Base-by-base conservation (phyloP, 331 rosid species). In the Dryas integrifolia region DNA sequence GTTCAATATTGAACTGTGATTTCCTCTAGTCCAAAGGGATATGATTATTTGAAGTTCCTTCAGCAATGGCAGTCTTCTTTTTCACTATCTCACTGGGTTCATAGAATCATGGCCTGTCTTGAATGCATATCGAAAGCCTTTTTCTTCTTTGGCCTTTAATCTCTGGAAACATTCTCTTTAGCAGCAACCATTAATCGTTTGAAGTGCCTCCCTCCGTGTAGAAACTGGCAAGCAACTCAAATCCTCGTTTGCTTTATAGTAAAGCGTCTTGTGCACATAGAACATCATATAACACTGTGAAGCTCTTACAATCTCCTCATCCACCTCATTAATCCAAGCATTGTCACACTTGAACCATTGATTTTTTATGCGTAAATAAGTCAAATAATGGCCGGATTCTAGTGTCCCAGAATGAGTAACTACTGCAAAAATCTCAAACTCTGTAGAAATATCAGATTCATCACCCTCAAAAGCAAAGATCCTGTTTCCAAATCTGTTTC, bases 331-430 rank as follows among this genome's bases (percentile, higher is more conserved):
- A 70, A 93, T 82, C 97, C 96, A 93, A 77, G 98, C 96, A 77
- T 91, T 92, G 24, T 91, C 98, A 14, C 98, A 93, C 72, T 78
- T 88, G 80, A 87, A 93, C 98, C 98, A 93, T 46, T 72, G 98
- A 43, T 81, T 80, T 52, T 79, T 78, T 67, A 93, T 73, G 21
- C 95, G 86, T 69, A 92, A 69, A 66, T 88, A 92, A 4, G 92
- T 84, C 78, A 90, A 82, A 69, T 92, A 92, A 65, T 92, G 98
- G 67, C 98, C 97, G 3, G 98, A 85, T 67, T 92, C 98, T 0
- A 92, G 89, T 0, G 96, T 86, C 67, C 98, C 97, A 0, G 97
- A 83, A 81, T 92, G 98, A 13, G 96, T 86, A 71, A 92, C 88
- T 76, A 90, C 92, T 0, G 98, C 98, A 30, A 87, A 89, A 72